These are phyloP conservation scores for Cryphonectria japonica DNA, from an alignment of 2,329 filamentous ascomycete genomes.

Conservation along the genomic window DNA sequence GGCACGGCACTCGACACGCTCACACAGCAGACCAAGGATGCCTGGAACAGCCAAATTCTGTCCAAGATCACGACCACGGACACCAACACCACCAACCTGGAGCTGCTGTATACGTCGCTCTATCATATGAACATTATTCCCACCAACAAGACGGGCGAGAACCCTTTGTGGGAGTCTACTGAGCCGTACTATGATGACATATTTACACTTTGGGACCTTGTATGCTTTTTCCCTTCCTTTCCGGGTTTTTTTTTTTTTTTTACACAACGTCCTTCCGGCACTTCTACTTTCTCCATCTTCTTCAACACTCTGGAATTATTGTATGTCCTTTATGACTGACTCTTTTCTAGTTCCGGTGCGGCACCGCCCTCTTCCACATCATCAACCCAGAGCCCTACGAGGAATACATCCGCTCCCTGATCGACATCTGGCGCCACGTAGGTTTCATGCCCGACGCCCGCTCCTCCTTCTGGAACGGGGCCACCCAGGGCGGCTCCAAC, in stretches of 20 bases:
- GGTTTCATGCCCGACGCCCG: slow-evolving; percentile 68
- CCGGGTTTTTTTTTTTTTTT: too few relatives aligned
- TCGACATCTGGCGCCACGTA: slow-evolving; percentile 69
- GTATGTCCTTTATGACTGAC: neutral
- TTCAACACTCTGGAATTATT: neutral
- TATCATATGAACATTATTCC: slow-evolving; percentile 73
- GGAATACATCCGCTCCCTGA: slow-evolving; percentile 67
- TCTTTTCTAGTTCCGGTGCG: slow-evolving; percentile 59
- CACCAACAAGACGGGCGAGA: slow-evolving; percentile 72
- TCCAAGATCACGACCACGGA: slow-evolving; percentile 66
- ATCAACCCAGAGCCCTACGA: slow-evolving; percentile 65
- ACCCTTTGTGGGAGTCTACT: slow-evolving; percentile 63
- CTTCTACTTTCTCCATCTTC: neutral
- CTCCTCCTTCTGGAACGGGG: slow-evolving; percentile 71
- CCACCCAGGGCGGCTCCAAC: slow-evolving; percentile 71
- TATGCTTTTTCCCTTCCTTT: slow-evolving; percentile 30
- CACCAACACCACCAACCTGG: slow-evolving; percentile 56
- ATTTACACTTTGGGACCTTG: slow-evolving; percentile 68
- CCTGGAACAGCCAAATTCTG: slow-evolving; percentile 66
- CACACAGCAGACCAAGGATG: slow-evolving; percentile 49
- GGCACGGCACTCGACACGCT: slow-evolving; percentile 49
- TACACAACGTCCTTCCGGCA: too few relatives aligned
- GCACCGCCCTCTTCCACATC: slow-evolving; percentile 67
- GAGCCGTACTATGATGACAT: slow-evolving; percentile 76
- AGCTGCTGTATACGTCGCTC: slow-evolving; percentile 67